phyloP scores from a whole-genome alignment of 2,329 filamentous ascomycete genomes.

The Penicillium thymicola region DNA sequence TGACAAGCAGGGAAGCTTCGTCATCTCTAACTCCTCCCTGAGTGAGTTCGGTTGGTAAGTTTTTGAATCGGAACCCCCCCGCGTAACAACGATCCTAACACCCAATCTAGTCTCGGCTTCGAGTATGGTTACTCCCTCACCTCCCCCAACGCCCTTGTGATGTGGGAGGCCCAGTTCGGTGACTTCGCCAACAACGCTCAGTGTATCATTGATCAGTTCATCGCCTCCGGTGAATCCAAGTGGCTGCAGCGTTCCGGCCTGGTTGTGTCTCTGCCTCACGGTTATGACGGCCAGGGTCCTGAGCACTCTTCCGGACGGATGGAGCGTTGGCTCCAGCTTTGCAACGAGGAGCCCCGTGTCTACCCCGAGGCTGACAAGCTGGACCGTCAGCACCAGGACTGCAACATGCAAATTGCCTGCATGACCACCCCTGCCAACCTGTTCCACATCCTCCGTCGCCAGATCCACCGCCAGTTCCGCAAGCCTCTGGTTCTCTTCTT shows the following conservation, averaged over 20 bases:
- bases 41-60: constrained; percentile 65
- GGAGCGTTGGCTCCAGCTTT: constrained; percentile 94
- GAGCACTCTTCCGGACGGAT: constrained; percentile 97
- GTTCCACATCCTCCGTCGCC: constrained; percentile 93
- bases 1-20: constrained; percentile 90
- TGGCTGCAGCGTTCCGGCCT: constrained; percentile 98
- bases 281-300: constrained; percentile 96
- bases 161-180: constrained; percentile 99
- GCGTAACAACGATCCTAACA: constrained; percentile 46
- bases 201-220: constrained; percentile 98
- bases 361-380: constrained; percentile 88
- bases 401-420: constrained; percentile 98
- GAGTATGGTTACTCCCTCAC: constrained; percentile 98
- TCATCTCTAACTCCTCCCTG: constrained; percentile 93
- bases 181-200: constrained; percentile 99
- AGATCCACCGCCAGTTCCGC: constrained; percentile 99
- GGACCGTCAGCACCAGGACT: constrained; percentile 96
- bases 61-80: not conserved
- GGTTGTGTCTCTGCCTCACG: constrained; percentile 93
- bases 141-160: constrained; percentile 92
- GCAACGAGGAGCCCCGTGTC: constrained; percentile 92
- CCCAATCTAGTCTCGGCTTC: constrained; percentile 78
- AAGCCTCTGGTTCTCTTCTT: constrained; percentile 98
- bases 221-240: constrained; percentile 95
- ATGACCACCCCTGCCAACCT: constrained; percentile 95